These are phyloP conservation scores for Quercus dentata DNA, from an alignment of 306 rosid genomes.

Conservation along the genomic window DNA sequence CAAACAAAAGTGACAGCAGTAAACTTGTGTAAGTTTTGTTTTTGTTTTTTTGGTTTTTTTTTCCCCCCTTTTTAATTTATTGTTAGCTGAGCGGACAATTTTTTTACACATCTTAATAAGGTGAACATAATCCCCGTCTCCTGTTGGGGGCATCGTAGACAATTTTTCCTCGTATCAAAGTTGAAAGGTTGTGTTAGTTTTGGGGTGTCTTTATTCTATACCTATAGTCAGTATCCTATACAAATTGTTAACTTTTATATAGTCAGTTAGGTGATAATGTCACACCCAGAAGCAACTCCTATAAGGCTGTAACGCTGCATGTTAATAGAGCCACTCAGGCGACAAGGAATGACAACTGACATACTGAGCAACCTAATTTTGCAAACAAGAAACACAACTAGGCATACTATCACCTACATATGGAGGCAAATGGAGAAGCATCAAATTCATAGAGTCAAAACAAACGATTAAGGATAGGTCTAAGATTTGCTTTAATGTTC, in stretches of 20 bases:
- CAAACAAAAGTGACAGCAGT: constrained; percentile 30
- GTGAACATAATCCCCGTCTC: constrained; percentile 33
- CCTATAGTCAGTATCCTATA: neutral
- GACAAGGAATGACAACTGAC: no score
- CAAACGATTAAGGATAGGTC: no score
- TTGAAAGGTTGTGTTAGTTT: neutral
- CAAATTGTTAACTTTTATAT: neutral
- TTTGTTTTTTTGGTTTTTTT: constrained; percentile 18
- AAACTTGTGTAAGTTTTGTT: constrained; percentile 53
- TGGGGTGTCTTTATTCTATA: neutral
- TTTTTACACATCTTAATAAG: constrained; percentile 50
- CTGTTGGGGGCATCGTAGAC: constrained; percentile 30
- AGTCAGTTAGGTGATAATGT: neutral
- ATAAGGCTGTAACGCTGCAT: no score
- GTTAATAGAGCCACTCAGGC: no score
- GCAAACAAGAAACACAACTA: no score
- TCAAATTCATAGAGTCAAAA: no score
- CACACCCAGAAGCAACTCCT: no score
- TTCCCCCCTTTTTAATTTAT: constrained; percentile 19
- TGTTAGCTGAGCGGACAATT: constrained; percentile 42
- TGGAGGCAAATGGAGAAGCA: no score
- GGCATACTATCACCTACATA: no score
- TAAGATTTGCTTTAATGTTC: no score
- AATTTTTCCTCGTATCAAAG: constrained; percentile 13
- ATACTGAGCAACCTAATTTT: no score